Percentiles rank a stretch among this genome's conserved stretches.
These are phyloP conservation scores for Castanospermum australe DNA, from an alignment of 306 rosid genomes.

Conservation along the genomic window DNA sequence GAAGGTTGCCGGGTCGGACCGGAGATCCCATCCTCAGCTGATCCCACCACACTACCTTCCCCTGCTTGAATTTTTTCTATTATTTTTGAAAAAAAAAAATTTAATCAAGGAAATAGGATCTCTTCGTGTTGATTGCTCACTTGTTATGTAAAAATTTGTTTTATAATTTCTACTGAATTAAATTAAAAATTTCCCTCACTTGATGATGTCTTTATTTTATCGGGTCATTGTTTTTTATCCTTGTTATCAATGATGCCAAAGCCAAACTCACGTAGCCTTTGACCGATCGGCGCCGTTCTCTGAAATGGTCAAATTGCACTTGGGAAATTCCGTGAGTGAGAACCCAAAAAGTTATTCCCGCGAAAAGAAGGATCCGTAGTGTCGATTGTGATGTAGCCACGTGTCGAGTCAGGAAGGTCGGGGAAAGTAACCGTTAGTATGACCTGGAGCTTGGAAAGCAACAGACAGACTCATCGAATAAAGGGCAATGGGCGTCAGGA, in stretches of 20 bases:
- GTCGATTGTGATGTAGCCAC: constrained; percentile 31
- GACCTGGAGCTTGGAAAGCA: constrained; percentile 29
- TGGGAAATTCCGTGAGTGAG: constrained; percentile 7
- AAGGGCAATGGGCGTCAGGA: constrained; percentile 15
- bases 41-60: constrained; percentile 75
- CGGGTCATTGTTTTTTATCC: no score
- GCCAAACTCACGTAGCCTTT: not conserved
- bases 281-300: constrained; percentile 42
- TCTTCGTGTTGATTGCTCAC: not conserved
- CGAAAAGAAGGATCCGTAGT: constrained; percentile 32
- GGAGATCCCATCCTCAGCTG: constrained; percentile 83
- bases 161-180: not conserved
- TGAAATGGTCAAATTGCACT: constrained; percentile 23
- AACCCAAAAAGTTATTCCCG: constrained; percentile 36
- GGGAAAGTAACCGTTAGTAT: constrained; percentile 69
- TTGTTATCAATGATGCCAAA: no score
- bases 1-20: constrained; percentile 88
- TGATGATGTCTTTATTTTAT: not conserved
- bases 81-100: not conserved
- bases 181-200: not conserved
- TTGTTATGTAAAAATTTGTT: constrained; percentile 13
- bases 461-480: constrained; percentile 32
- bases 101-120: constrained; percentile 7
- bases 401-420: constrained; percentile 43
- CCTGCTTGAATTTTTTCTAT: constrained; percentile 41